Evolutionary conservation across 2,329 filamentous ascomycete species (phyloP).

Genomic region (Aspergillus unguis): DNA sequence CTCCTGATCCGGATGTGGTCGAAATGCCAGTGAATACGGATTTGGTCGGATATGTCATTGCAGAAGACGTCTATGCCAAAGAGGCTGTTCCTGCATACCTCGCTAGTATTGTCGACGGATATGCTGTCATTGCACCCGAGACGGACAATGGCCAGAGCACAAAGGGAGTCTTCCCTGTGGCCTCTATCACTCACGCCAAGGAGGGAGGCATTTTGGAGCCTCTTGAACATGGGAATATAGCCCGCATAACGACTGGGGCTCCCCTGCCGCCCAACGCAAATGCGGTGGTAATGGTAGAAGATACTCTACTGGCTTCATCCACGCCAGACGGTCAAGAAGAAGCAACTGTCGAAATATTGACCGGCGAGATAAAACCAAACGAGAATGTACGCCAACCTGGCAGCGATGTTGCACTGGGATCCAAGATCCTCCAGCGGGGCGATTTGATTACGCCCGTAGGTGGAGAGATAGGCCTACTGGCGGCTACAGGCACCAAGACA

Average conservation of each 20-base stretch:
- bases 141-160: constrained; percentile 58
- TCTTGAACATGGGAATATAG: constrained; percentile 70
- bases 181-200: constrained; percentile 80
- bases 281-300: constrained; percentile 95
- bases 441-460: constrained; percentile 82
- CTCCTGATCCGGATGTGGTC: constrained; percentile 60
- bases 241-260: constrained; percentile 91
- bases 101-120: constrained; percentile 95
- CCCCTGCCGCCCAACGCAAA: constrained; percentile 85
- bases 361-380: constrained; percentile 67
- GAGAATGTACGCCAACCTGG: constrained; percentile 92
- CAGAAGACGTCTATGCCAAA: constrained; percentile 72
- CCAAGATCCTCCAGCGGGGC: constrained; percentile 69
- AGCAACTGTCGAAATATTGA: constrained; percentile 80
- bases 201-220: constrained; percentile 61
- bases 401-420: constrained; percentile 72
- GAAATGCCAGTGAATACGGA: constrained; percentile 60
- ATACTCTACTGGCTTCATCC: constrained; percentile 71
- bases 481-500: constrained; percentile 71
- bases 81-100: constrained; percentile 90
- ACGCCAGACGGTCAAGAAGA: constrained; percentile 83
- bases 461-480: constrained; percentile 85
- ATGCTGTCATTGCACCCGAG: constrained; percentile 67
- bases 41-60: constrained; percentile 74
- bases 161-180: constrained; percentile 80